These are phyloP conservation scores for Plenodomus tracheiphilus DNA, from an alignment of 2,329 filamentous ascomycete genomes.

Conservation along the genomic window DNA sequence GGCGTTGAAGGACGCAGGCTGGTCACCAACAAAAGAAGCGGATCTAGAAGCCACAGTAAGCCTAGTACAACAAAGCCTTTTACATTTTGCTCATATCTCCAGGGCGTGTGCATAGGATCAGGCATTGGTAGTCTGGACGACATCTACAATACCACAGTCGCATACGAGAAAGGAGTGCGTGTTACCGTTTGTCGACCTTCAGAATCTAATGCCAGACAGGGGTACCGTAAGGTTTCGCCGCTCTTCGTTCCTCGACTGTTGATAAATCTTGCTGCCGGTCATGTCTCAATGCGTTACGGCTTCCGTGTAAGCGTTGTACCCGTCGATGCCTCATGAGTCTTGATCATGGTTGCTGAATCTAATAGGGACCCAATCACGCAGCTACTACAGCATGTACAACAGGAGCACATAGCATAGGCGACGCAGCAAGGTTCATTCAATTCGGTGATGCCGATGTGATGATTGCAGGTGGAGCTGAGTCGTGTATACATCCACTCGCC, in stretches of 20 bases:
- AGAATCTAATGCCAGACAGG: constrained; percentile 55
- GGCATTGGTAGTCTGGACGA: constrained; percentile 95
- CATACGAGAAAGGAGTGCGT: constrained; percentile 72
- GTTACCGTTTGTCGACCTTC: no score
- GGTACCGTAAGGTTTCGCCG: constrained; percentile 90
- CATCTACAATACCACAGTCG: constrained; percentile 80
- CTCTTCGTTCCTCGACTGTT: constrained; percentile 90
- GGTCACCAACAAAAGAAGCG: constrained; percentile 64
- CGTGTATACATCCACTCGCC: constrained; percentile 91
- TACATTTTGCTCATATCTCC: neutral
- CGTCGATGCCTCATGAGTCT: no score
- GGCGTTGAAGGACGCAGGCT: constrained; percentile 80
- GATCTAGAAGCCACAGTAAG: constrained; percentile 71
- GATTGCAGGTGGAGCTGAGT: constrained; percentile 93
- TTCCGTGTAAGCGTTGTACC: constrained; percentile 60
- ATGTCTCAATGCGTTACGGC: constrained; percentile 90
- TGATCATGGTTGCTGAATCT: constrained; percentile 5
- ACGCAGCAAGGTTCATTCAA: constrained; percentile 90
- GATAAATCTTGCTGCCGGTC: constrained; percentile 92
- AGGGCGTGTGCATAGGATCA: constrained; percentile 90
- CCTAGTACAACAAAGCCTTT: neutral
- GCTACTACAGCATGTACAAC: constrained; percentile 96
- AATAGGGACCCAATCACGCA: constrained; percentile 83
- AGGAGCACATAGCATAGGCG: constrained; percentile 90
- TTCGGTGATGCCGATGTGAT: constrained; percentile 92